Percentiles rank a stretch among this genome's conserved stretches.
Evolutionary conservation across 208 protist species (phyloP).

Genomic region (Trypanosoma lewisi): DNA sequence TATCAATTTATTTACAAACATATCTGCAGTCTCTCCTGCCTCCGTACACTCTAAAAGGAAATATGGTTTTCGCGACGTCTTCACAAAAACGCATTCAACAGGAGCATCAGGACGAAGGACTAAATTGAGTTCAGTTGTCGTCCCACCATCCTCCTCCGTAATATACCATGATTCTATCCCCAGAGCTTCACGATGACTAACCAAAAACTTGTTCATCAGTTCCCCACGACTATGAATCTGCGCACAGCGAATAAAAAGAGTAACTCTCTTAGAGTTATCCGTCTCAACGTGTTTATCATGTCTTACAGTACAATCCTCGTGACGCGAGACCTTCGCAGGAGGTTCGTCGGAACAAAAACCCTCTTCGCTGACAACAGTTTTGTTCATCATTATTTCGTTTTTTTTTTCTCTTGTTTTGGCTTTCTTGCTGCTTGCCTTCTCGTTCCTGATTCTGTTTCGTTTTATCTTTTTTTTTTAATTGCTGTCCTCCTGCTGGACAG

Average conservation of each 20-base stretch:
- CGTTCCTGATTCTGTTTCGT: neutral
- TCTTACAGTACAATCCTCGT: neutral
- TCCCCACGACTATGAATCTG: conserved; percentile 60
- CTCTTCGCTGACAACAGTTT: neutral
- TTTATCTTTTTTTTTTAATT: too few species aligned
- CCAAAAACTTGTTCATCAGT: conserved; percentile 76
- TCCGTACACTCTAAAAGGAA: conserved; percentile 74
- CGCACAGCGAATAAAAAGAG: conserved; percentile 67
- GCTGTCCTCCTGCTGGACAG: neutral
- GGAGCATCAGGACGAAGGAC: conserved; percentile 46
- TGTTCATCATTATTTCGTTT: neutral
- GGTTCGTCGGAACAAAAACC: conserved; percentile 4
- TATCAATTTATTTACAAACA: conserved; percentile 8
- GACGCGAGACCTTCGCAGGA: conserved; percentile 11
- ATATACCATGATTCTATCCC: conserved; percentile 45
- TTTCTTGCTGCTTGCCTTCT: neutral
- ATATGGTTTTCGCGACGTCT: conserved; percentile 69
- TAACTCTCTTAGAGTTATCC: conserved; percentile 17
- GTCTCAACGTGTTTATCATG: neutral
- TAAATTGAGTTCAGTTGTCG: neutral
- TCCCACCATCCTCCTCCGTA: neutral
- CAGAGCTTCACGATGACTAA: conserved; percentile 35
- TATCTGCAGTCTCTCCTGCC: neutral
- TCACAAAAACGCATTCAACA: conserved; percentile 68
- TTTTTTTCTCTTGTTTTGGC: conserved; percentile 12